Evolutionary conservation across 2,329 filamentous ascomycete species (phyloP).

Genomic region (Neoscytalidium dimidiatum): DNA sequence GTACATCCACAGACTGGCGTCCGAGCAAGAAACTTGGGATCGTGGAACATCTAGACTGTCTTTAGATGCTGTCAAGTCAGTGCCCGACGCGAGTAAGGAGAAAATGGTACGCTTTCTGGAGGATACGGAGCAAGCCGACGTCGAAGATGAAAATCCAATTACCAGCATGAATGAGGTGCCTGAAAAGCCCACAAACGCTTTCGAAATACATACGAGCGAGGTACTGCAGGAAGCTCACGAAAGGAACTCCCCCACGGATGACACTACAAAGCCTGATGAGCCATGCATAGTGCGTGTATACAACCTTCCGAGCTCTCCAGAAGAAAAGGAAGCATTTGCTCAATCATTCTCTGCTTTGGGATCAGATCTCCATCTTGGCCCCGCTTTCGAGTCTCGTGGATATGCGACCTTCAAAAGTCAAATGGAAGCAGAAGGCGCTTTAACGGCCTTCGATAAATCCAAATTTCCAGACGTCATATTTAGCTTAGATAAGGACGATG

Average conservation of each 20-base stretch:
- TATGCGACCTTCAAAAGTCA: conserved; percentile 26
- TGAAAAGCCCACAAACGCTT: not conserved
- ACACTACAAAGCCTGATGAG: not conserved
- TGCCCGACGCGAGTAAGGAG: not conserved
- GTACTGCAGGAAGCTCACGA: not conserved
- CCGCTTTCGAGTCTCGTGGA: conserved; percentile 21
- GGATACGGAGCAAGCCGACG: too few relatives aligned
- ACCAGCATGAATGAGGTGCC: too few relatives aligned
- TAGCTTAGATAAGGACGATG: not conserved
- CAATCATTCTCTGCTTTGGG: not conserved
- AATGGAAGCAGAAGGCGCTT: conserved; percentile 22
- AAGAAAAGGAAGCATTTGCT: not conserved
- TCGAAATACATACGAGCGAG: not conserved
- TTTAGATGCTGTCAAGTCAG: not conserved
- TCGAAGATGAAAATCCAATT: too few relatives aligned
- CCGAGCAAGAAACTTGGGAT: not conserved
- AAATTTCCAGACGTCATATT: conserved; percentile 25
- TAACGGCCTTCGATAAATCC: conserved; percentile 24
- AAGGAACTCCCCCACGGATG: too few relatives aligned
- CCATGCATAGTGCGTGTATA: not conserved
- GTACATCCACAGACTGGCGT: too few relatives aligned
- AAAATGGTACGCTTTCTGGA: not conserved
- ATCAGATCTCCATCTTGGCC: not conserved
- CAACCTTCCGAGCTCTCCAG: not conserved
- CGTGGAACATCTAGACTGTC: not conserved